These are phyloP conservation scores for Mycena galopus DNA, from an alignment of 768 basidiomycete species.

Conservation along the genomic window DNA sequence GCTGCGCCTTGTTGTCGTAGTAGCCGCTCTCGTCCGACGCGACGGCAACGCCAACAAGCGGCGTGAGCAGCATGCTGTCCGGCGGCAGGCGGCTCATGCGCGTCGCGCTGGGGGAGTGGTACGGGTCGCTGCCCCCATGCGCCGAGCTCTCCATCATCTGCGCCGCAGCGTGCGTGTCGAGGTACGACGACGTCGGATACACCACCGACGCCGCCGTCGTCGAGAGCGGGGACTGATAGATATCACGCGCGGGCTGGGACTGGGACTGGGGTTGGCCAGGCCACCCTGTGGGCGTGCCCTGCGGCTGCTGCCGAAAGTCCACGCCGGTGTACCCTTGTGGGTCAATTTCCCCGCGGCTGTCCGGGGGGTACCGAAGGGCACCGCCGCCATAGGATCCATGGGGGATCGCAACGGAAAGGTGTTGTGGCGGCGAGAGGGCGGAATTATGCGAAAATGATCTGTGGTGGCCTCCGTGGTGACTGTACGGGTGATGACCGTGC, in stretches of 20 bases:
- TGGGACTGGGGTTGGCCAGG: constrained; percentile 4
- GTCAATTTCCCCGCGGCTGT: constrained; percentile 30
- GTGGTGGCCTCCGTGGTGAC: constrained; percentile 11
- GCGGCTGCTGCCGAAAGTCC: constrained; percentile 24
- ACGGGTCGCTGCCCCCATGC: background rate
- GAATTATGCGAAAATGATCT: constrained; percentile 32
- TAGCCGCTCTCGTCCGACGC: constrained; percentile 25
- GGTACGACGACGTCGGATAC: constrained; percentile 26
- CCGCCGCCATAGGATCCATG: constrained; percentile 27
- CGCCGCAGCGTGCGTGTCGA: constrained; percentile 20
- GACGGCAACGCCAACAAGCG: constrained; percentile 52
- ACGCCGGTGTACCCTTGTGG: constrained; percentile 20
- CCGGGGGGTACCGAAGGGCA: constrained; percentile 26
- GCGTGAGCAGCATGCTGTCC: constrained; percentile 79
- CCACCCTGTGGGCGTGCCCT: constrained; percentile 25
- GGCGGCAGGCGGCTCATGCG: constrained; percentile 62
- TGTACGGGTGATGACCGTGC: constrained; percentile 18
- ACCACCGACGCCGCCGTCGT: background rate
- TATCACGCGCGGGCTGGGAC: constrained; percentile 14
- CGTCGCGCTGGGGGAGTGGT: constrained; percentile 18
- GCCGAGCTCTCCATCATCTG: constrained; percentile 31
- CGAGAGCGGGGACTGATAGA: constrained; percentile 25
- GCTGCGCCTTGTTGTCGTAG: constrained; percentile 18
- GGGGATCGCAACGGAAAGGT: constrained; percentile 31
- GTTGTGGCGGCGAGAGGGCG: constrained; percentile 27